Conservation (phyloP, 306 rosid genomes). For the Ceratonia siliqua region DNA sequence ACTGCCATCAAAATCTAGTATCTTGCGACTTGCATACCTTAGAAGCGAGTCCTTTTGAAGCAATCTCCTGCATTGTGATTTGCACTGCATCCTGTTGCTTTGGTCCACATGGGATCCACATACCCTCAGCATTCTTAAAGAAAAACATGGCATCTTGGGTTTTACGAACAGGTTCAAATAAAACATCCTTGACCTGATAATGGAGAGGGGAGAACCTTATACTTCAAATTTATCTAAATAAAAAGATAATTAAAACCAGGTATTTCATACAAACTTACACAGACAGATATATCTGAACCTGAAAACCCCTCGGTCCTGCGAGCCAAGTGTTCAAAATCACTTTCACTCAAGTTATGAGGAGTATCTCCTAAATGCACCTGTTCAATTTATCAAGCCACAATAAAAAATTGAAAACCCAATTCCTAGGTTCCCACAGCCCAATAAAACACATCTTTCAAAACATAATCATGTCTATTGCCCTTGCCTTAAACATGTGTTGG, state of each 20-base stretch:
- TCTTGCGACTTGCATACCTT: slow-evolving; percentile 63
- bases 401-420: slow-evolving; percentile 12
- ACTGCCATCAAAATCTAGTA: slow-evolving; percentile 17
- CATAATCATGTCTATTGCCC: slow-evolving; percentile 30
- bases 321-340: slow-evolving; percentile 86
- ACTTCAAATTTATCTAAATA: slow-evolving; percentile 7
- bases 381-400: slow-evolving; percentile 34
- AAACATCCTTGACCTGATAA: slow-evolving; percentile 92
- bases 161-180: slow-evolving; percentile 98
- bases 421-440: slow-evolving; percentile 21
- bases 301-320: slow-evolving; percentile 89
- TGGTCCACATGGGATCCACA: slow-evolving; percentile 94
- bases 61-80: slow-evolving; percentile 86
- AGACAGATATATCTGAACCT: slow-evolving; percentile 94
- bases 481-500: slow-evolving; percentile 94
- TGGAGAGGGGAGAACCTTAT: slow-evolving; percentile 16
- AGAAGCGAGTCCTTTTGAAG: slow-evolving; percentile 76
- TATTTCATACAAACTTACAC: slow-evolving; percentile 66
- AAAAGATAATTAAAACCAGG: slow-evolving; percentile 12
- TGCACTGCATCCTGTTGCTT: slow-evolving; percentile 80
- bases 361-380: slow-evolving; percentile 99
- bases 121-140: slow-evolving; percentile 55
- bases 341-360: slow-evolving; percentile 83
- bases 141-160: slow-evolving; percentile 99
- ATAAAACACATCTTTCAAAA: slow-evolving; percentile 10